These are phyloP conservation scores for Ogataea naganishii DNA, from an alignment of 805 yeast genomes.

Conservation along the genomic window DNA sequence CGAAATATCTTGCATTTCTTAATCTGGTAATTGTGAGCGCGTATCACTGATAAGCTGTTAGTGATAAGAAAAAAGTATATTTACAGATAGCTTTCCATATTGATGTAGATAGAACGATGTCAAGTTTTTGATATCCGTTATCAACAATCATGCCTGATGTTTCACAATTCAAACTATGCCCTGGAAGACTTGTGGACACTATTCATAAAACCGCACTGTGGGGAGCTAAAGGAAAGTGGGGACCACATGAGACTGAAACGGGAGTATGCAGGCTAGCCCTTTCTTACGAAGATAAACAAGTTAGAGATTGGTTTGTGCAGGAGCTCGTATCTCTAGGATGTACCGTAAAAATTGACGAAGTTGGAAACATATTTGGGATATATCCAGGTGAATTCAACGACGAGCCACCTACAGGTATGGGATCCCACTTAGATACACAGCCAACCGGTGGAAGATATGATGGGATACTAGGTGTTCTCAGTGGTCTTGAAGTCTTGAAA, in stretches of 20 bases:
- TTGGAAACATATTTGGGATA: conserved; percentile 63
- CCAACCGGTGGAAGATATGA: conserved; percentile 76
- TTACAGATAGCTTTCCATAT: too few relatives aligned
- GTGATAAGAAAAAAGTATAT: too few relatives aligned
- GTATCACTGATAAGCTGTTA: too few relatives aligned
- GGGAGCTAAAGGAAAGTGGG: conserved; percentile 63
- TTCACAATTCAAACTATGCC: conserved; percentile 14
- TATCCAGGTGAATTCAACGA: conserved; percentile 46
- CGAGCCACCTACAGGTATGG: conserved; percentile 53
- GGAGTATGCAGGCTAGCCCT: conserved; percentile 64
- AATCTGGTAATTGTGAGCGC: too few relatives aligned
- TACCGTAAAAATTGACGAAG: conserved; percentile 46
- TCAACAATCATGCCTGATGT: conserved; percentile 3
- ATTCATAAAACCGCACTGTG: conserved; percentile 54
- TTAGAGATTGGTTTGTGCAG: conserved; percentile 55
- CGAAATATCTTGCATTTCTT: too few relatives aligned
- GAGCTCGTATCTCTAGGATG: conserved; percentile 51
- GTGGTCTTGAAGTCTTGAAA: conserved; percentile 59
- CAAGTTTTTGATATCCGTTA: too few relatives aligned
- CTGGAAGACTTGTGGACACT: conserved; percentile 42
- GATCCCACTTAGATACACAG: conserved; percentile 71
- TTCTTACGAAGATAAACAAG: conserved; percentile 51
- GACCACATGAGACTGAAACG: conserved; percentile 43
- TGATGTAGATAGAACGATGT: too few relatives aligned
- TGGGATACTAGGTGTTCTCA: conserved; percentile 60